phyloP scores from a whole-genome alignment of 352 stramenopile species.

The Phytopythium sindhum region DNA sequence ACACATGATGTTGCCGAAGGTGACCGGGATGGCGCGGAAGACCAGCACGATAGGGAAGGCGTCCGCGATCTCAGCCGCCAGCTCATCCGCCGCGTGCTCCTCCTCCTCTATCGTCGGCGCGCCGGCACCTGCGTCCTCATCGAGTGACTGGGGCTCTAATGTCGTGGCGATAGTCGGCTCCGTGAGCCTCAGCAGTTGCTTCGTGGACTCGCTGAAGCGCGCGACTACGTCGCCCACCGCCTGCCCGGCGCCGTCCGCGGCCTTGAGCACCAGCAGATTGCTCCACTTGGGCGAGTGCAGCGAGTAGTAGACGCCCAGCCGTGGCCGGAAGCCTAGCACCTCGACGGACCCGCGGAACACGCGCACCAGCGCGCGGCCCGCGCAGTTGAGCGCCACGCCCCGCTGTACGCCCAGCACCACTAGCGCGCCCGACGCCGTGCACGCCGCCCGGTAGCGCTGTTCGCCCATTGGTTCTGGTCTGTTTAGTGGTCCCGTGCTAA shows the following conservation, averaged over 20 bases:
- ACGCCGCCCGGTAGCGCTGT: conserved; percentile 32
- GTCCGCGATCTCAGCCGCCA: conserved; percentile 57
- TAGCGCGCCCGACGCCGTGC: conserved; percentile 55
- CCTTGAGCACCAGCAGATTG: conserved; percentile 53
- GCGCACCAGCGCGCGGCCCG: conserved; percentile 70
- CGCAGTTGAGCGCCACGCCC: conserved; percentile 52
- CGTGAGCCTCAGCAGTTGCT: conserved; percentile 38
- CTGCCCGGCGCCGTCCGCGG: conserved; percentile 12
- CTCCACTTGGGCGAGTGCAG: conserved; percentile 84
- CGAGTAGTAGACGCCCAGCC: conserved; percentile 70
- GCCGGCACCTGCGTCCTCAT: conserved; percentile 7
- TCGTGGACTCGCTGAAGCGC: conserved; percentile 43
- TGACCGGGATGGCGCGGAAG: conserved; percentile 60
- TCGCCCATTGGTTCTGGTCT: conserved; percentile 9
- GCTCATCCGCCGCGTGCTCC: conserved; percentile 62
- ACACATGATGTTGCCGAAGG: conserved; percentile 67
- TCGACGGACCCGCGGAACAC: conserved; percentile 78
- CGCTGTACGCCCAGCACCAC: conserved; percentile 63
- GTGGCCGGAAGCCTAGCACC: conserved; percentile 66
- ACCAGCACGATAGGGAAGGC: conserved; percentile 72
- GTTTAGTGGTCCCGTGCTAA: conserved; percentile 12
- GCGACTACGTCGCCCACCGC: conserved; percentile 31
- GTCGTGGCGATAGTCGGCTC: conserved; percentile 26
- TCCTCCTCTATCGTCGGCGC: conserved; percentile 59
- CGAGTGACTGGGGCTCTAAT: neutral